These are phyloP conservation scores for Dictyostelium intermedium DNA, from an alignment of 78 protist genomes.

Conservation along the genomic window DNA sequence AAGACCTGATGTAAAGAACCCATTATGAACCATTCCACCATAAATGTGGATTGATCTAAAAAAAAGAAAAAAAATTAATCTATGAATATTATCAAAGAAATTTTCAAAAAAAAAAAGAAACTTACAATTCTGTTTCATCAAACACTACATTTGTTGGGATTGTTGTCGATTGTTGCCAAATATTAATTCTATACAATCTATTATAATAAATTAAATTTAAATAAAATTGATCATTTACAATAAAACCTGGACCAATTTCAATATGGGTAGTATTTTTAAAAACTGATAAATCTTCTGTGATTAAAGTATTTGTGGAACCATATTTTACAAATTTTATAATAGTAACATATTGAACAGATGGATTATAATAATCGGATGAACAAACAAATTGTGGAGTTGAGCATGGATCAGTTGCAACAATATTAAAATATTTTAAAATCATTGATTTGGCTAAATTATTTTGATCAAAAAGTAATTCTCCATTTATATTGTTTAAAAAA, in stretches of 20 bases:
- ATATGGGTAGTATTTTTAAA: background rate
- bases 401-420: background rate
- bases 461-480: background rate
- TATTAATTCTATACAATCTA: background rate
- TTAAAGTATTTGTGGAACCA: background rate
- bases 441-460: background rate
- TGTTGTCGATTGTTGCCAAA: background rate
- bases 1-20: background rate
- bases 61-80: too few species aligned
- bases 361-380: background rate
- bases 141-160: background rate
- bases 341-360: background rate
- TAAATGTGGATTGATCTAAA: background rate
- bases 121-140: background rate
- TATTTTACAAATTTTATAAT: background rate
- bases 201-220: background rate
- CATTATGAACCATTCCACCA: background rate
- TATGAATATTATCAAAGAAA: too few species aligned
- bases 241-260: background rate
- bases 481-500: background rate
- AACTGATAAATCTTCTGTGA: background rate
- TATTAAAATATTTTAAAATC: background rate
- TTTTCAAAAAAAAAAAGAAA: background rate
- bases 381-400: background rate
- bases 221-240: background rate